These are phyloP conservation scores for Blastobotrys attinorum DNA, from an alignment of 805 yeast species.

Conservation along the genomic window DNA sequence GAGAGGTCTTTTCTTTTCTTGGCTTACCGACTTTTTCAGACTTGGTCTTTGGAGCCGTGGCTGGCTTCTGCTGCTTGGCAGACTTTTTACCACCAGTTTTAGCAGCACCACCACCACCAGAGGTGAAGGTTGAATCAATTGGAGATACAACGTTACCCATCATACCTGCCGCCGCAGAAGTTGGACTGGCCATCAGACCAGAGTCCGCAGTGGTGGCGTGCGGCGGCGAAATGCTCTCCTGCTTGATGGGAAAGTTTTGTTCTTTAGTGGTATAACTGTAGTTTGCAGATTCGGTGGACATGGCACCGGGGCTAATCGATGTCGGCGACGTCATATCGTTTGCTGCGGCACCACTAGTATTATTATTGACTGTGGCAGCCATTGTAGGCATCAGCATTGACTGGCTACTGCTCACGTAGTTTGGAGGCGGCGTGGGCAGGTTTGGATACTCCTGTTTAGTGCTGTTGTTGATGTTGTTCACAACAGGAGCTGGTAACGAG, in stretches of 20 bases:
- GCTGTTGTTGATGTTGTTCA: no score
- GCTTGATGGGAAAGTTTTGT: no score
- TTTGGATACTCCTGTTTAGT: conserved; percentile 1
- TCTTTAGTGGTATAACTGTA: background rate
- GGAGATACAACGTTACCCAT: no score
- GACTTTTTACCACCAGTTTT: no score
- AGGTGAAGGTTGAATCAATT: no score
- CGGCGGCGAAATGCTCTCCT: conserved; percentile 5
- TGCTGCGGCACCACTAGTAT: no score
- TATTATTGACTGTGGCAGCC: no score
- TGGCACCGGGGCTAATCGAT: background rate
- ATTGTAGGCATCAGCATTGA: background rate
- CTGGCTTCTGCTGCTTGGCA: background rate
- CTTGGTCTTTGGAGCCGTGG: conserved; percentile 8
- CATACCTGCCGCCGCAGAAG: background rate
- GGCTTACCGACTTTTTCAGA: conserved; percentile 24
- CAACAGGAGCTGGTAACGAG: no score
- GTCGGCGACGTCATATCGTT: background rate
- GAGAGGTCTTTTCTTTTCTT: conserved; percentile 47
- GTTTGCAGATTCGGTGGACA: background rate
- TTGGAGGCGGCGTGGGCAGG: conserved; percentile 4
- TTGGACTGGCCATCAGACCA: background rate
- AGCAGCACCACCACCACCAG: no score
- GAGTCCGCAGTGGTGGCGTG: no score
- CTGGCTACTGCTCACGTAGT: background rate